Percentiles rank a stretch among this genome's conserved stretches.
Conservation (phyloP, 2,329 filamentous ascomycete species). For the Metarhizium robertsii region DNA sequence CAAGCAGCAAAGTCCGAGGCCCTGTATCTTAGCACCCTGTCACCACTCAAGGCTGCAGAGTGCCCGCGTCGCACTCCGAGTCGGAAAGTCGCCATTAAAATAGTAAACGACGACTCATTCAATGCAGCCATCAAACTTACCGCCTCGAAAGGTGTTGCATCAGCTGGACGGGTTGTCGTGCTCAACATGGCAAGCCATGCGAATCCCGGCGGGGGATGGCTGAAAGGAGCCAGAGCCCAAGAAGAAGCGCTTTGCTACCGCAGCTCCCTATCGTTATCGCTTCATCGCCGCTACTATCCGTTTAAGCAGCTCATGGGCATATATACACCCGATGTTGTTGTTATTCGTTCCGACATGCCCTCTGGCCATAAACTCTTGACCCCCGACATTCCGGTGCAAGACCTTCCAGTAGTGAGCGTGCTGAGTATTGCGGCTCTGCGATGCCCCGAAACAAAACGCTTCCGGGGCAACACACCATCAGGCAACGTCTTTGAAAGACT, state of each 20-base stretch:
- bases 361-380: slow-evolving; percentile 36
- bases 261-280: slow-evolving; percentile 38
- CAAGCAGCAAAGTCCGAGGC: slow-evolving; percentile 27
- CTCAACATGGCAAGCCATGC: slow-evolving; percentile 57
- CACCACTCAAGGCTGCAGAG: slow-evolving; percentile 27
- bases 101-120: slow-evolving; percentile 48
- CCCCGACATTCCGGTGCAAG: slow-evolving; percentile 18
- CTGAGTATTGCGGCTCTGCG: slow-evolving; percentile 50
- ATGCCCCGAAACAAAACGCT: slow-evolving; percentile 23
- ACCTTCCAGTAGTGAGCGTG: slow-evolving; percentile 45
- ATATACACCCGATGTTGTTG: slow-evolving; percentile 50
- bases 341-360: slow-evolving; percentile 43
- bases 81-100: slow-evolving; percentile 27
- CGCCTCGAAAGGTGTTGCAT: slow-evolving; percentile 12
- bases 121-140: slow-evolving; percentile 41
- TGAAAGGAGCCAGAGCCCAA: slow-evolving; percentile 52
- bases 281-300: slow-evolving; percentile 43
- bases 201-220: slow-evolving; percentile 54
- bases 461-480: slow-evolving; percentile 9
- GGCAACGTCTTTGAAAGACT: slow-evolving; percentile 16
- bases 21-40: slow-evolving; percentile 25
- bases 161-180: slow-evolving; percentile 37
- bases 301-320: slow-evolving; percentile 39
- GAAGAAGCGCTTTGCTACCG: slow-evolving; percentile 62
- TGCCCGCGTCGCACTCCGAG: slow-evolving; percentile 31